phyloP scores from a whole-genome alignment of 2,329 filamentous ascomycete species.

The Fusarium dlaminii region DNA sequence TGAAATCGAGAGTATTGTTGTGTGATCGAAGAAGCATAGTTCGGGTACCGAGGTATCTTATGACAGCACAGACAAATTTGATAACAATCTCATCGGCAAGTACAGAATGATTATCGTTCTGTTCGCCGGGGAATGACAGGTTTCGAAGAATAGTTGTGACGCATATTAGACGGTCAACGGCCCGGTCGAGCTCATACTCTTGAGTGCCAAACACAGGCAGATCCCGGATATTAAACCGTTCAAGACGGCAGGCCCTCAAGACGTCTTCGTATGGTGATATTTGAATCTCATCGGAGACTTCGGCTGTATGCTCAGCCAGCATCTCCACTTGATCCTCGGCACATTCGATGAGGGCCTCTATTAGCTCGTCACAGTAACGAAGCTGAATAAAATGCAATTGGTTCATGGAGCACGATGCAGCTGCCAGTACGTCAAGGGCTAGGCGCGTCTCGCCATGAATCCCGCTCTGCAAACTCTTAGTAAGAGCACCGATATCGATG shows the following conservation, averaged over 20 bases:
- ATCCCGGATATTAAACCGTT: conserved; percentile 77
- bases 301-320: conserved; percentile 83
- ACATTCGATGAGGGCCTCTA: conserved; percentile 89
- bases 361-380: conserved; percentile 82
- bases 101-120: conserved; percentile 72
- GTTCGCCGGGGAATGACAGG: conserved; percentile 78
- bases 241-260: conserved; percentile 77
- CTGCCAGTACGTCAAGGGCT: conserved; percentile 84
- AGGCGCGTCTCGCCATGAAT: conserved; percentile 90
- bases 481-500: conserved; percentile 90
- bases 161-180: conserved; percentile 87
- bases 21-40: conserved; percentile 86
- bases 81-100: conserved; percentile 82
- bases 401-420: conserved; percentile 69
- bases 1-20: conserved; percentile 90
- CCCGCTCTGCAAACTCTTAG: conserved; percentile 87
- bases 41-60: conserved; percentile 87
- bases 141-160: conserved; percentile 94
- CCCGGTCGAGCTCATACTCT: conserved; percentile 84
- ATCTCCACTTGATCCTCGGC: conserved; percentile 88
- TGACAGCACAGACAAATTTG: conserved; percentile 83
- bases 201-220: conserved; percentile 77
- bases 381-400: conserved; percentile 74
- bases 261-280: conserved; percentile 90
- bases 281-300: conserved; percentile 87